phyloP scores from a whole-genome alignment of 371 early-diverging fungal genomes.

The Haplosporangium sp. region DNA sequence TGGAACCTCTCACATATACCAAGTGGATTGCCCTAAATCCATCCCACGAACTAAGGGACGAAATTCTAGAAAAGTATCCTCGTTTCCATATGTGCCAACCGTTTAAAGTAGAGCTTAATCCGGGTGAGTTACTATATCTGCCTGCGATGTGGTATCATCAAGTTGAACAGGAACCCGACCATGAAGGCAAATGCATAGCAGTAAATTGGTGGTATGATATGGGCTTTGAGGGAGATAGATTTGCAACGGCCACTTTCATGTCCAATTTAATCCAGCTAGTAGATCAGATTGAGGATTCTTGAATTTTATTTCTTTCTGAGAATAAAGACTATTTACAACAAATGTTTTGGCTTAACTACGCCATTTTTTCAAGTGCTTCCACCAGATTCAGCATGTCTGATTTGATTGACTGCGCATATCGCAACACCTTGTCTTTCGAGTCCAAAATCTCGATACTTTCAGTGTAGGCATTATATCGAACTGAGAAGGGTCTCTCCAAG shows the following conservation, averaged over 20 bases:
- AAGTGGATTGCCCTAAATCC: conserved; percentile 81
- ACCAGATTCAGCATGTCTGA: conserved; percentile 79
- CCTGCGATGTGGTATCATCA: conserved; percentile 88
- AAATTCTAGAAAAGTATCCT: conserved; percentile 62
- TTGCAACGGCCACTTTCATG: conserved; percentile 39
- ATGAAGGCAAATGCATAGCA: conserved; percentile 76
- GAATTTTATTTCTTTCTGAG: background rate
- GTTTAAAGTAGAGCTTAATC: conserved; percentile 66
- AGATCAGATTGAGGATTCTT: conserved; percentile 34
- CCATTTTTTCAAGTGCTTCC: conserved; percentile 71
- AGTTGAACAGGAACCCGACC: conserved; percentile 70
- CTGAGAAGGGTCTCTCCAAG: conserved; percentile 89
- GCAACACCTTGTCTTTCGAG: conserved; percentile 80
- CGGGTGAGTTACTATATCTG: conserved; percentile 82
- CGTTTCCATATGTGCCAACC: conserved; percentile 68
- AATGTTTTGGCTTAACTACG: background rate
- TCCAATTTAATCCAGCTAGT: conserved; percentile 39
- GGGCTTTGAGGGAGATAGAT: conserved; percentile 64
- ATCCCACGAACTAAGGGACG: conserved; percentile 44
- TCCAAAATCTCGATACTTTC: conserved; percentile 93
- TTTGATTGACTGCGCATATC: conserved; percentile 82
- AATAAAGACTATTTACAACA: conserved; percentile 10
- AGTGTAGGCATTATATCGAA: conserved; percentile 92
- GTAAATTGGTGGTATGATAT: conserved; percentile 89
- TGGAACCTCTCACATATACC: conserved; percentile 57